phyloP scores from a whole-genome alignment of 2,329 filamentous ascomycete genomes.

The Botrytis sinoallii region DNA sequence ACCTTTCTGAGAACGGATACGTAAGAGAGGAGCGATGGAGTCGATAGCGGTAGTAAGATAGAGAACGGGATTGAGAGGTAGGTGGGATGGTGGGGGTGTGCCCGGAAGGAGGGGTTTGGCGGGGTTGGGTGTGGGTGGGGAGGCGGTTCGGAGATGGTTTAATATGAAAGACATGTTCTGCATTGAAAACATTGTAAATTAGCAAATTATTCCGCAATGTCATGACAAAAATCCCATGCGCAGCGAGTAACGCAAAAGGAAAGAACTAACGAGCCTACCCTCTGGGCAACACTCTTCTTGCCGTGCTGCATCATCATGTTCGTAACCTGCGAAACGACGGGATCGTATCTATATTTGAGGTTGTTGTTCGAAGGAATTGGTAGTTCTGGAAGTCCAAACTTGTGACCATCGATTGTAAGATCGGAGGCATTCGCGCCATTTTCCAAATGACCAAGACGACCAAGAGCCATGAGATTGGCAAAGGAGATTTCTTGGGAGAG shows the following conservation, averaged over 20 bases:
- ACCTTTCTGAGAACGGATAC: slow-evolving; percentile 71
- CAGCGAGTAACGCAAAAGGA: slow-evolving; percentile 26
- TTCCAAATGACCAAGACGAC: slow-evolving; percentile 33
- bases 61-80: slow-evolving; percentile 83
- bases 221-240: slow-evolving; percentile 22
- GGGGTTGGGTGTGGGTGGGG: slow-evolving; percentile 73
- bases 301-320: slow-evolving; percentile 89
- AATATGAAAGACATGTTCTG: slow-evolving; percentile 85
- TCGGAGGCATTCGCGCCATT: slow-evolving; percentile 31
- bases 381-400: slow-evolving; percentile 69
- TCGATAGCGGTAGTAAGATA: slow-evolving; percentile 91
- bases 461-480: slow-evolving; percentile 34
- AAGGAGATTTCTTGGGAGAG: slow-evolving; percentile 34
- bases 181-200: neutral
- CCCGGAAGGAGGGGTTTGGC: slow-evolving; percentile 70
- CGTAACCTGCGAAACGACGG: slow-evolving; percentile 80
- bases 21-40: slow-evolving; percentile 84
- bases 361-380: slow-evolving; percentile 60
- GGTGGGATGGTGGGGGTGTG: slow-evolving; percentile 69
- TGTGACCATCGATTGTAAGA: slow-evolving; percentile 41
- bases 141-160: slow-evolving; percentile 77
- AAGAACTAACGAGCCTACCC: slow-evolving; percentile 50
- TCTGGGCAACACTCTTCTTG: slow-evolving; percentile 85
- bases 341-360: slow-evolving; percentile 80
- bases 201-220: neutral